Percentiles rank a stretch among this genome's conserved stretches.
Evolutionary conservation across 352 stramenopile genomes (phyloP).

Genomic region (Phytopythium ostracodes): DNA sequence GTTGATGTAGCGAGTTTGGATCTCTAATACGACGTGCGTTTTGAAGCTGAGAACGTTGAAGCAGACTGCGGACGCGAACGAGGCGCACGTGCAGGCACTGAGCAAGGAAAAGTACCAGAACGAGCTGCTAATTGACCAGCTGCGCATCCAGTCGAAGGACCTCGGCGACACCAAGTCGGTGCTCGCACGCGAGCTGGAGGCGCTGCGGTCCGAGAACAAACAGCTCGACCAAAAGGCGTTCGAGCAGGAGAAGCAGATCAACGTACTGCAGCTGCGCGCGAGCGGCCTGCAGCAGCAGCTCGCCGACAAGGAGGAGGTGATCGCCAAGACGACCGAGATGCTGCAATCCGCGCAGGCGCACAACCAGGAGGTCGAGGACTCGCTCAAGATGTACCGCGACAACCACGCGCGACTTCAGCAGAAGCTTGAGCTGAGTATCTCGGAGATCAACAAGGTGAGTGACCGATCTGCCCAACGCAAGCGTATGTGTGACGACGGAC

Average conservation of each 20-base stretch:
- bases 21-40: no score
- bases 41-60: slow-evolving; percentile 44
- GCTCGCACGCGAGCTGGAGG: slow-evolving; percentile 44
- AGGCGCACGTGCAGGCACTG: slow-evolving; percentile 48
- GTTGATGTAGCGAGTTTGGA: no score
- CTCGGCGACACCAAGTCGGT: slow-evolving; percentile 37
- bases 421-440: slow-evolving; percentile 87
- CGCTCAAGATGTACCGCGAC: slow-evolving; percentile 84
- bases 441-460: slow-evolving; percentile 88
- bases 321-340: slow-evolving; percentile 68
- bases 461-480: background rate
- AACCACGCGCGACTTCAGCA: slow-evolving; percentile 81
- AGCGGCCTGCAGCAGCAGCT: slow-evolving; percentile 75
- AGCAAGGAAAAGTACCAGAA: slow-evolving; percentile 77
- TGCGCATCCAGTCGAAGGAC: slow-evolving; percentile 58
- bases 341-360: slow-evolving; percentile 60
- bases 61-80: slow-evolving; percentile 37
- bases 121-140: slow-evolving; percentile 71
- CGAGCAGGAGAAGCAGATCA: slow-evolving; percentile 81
- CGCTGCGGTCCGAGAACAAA: slow-evolving; percentile 68
- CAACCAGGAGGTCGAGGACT: slow-evolving; percentile 84
- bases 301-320: slow-evolving; percentile 69
- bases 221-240: slow-evolving; percentile 77
- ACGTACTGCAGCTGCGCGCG: slow-evolving; percentile 64
- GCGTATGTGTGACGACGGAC: background rate